Conservation (phyloP, 192 early-diverging fungal species). For the Chytriomyces confervae region DNA sequence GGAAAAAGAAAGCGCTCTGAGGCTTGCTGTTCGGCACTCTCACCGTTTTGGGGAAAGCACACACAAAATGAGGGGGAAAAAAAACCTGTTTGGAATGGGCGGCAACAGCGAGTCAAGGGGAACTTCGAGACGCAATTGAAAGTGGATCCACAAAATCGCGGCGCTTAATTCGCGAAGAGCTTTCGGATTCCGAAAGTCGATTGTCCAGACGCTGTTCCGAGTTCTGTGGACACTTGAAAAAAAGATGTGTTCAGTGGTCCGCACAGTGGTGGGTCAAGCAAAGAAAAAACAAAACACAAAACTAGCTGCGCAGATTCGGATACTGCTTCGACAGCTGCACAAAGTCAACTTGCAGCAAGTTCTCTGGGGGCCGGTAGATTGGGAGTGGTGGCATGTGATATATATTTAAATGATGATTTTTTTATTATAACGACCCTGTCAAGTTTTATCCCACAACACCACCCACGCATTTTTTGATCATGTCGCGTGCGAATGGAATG, state of each 20-base stretch:
- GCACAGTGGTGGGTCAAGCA: too few species aligned
- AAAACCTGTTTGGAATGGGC: slow-evolving; percentile 46
- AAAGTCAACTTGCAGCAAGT: slow-evolving; percentile 21
- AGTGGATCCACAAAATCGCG: slow-evolving; percentile 65
- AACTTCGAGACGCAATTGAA: slow-evolving; percentile 69
- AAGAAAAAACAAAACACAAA: not conserved
- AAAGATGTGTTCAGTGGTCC: too few species aligned
- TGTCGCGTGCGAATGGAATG: slow-evolving; percentile 86
- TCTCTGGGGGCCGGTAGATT: not conserved
- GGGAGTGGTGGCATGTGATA: not conserved
- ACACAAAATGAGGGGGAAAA: not conserved
- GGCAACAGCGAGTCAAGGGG: slow-evolving; percentile 73
- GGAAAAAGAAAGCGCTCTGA: not conserved
- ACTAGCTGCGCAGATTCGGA: slow-evolving; percentile 21
- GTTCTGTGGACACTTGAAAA: slow-evolving; percentile 15
- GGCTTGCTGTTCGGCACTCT: not conserved
- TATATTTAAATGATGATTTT: not conserved
- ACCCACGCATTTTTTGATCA: slow-evolving; percentile 46
- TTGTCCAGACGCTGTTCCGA: slow-evolving; percentile 2
- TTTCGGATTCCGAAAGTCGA: slow-evolving; percentile 71
- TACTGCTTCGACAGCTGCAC: slow-evolving; percentile 5
- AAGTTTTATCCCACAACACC: slow-evolving; percentile 34
- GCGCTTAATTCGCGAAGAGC: slow-evolving; percentile 67
- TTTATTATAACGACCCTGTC: not conserved
- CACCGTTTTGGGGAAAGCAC: slow-evolving; percentile 17